These are phyloP conservation scores for Leishmania turanica DNA, from an alignment of 208 protist species.

Conservation along the genomic window DNA sequence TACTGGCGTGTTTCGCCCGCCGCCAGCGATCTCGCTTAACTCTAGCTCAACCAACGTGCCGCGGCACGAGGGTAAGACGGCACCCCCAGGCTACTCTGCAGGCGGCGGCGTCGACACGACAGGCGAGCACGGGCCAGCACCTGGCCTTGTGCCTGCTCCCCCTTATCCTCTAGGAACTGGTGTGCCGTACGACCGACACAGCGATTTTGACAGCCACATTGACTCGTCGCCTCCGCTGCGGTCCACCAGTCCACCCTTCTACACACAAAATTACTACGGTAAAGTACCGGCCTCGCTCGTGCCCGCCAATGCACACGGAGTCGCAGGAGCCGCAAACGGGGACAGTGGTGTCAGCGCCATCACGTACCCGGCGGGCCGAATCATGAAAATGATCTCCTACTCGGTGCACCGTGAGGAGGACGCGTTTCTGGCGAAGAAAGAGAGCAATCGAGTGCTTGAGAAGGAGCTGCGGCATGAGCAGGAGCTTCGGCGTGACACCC, in stretches of 20 bases:
- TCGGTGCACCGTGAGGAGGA: conserved; percentile 60
- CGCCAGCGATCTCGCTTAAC: conserved; percentile 32
- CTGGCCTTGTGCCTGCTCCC: neutral
- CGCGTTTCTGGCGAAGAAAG: conserved; percentile 52
- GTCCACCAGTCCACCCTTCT: conserved; percentile 23
- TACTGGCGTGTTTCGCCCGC: conserved; percentile 73
- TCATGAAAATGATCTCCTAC: conserved; percentile 65
- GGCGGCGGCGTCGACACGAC: conserved; percentile 4
- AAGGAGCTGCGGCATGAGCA: conserved; percentile 53
- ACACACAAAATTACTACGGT: conserved; percentile 26
- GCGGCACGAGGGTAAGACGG: conserved; percentile 17
- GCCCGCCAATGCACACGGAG: conserved; percentile 16
- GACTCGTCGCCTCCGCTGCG: conserved; percentile 15
- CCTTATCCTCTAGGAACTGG: conserved; percentile 3
- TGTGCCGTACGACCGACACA: conserved; percentile 1
- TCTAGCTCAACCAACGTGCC: conserved; percentile 13
- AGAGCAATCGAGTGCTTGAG: conserved; percentile 74
- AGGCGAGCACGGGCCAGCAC: conserved; percentile 15
- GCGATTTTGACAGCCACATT: conserved; percentile 4
- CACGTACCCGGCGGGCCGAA: conserved; percentile 30
- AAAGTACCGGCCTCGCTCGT: conserved; percentile 18
- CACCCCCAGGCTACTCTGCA: conserved; percentile 10
- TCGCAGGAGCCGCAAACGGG: conserved; percentile 5
- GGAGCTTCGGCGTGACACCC: conserved; percentile 31
- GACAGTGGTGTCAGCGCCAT: conserved; percentile 15